Conservation (phyloP, 2,329 filamentous ascomycete species). For the Penicillium sp. region DNA sequence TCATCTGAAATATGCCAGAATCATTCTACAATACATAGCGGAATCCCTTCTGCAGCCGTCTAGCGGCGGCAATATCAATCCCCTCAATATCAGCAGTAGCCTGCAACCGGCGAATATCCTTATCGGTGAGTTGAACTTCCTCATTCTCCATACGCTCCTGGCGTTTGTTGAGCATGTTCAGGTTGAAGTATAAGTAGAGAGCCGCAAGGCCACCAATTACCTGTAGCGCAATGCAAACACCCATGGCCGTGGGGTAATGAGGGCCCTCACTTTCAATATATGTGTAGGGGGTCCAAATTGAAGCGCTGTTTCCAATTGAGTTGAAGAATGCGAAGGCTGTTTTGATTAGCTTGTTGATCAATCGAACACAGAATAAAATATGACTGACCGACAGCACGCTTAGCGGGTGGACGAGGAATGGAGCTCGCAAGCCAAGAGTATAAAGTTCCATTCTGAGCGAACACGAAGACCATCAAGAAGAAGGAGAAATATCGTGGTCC, state of each 20-base stretch:
- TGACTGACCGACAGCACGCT: constrained; percentile 45
- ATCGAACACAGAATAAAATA: not conserved
- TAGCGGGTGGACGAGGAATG: constrained; percentile 53
- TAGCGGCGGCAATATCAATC: constrained; percentile 49
- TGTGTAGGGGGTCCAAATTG: constrained; percentile 53
- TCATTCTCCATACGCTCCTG: constrained; percentile 51
- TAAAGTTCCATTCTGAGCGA: constrained; percentile 38
- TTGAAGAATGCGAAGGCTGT: constrained; percentile 55
- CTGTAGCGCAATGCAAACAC: constrained; percentile 42
- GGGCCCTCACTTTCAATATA: constrained; percentile 41
- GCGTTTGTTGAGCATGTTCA: constrained; percentile 48
- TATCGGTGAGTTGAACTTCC: constrained; percentile 44
- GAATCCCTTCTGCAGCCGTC: constrained; percentile 54
- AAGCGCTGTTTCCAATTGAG: constrained; percentile 51
- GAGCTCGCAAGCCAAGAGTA: constrained; percentile 48
- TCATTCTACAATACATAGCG: constrained; percentile 46
- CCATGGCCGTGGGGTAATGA: constrained; percentile 42
- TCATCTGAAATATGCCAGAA: not conserved
- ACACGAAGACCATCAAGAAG: constrained; percentile 57
- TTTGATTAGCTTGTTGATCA: not conserved
- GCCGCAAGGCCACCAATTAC: constrained; percentile 34
- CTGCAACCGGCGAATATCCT: constrained; percentile 47
- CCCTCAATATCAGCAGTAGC: constrained; percentile 53
- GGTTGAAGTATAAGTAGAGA: constrained; percentile 37
- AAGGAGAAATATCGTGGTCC: constrained; percentile 55